Evolutionary conservation across 495 filamentous ascomycete species (phyloP).

Genomic region (Extremus antarcticus): DNA sequence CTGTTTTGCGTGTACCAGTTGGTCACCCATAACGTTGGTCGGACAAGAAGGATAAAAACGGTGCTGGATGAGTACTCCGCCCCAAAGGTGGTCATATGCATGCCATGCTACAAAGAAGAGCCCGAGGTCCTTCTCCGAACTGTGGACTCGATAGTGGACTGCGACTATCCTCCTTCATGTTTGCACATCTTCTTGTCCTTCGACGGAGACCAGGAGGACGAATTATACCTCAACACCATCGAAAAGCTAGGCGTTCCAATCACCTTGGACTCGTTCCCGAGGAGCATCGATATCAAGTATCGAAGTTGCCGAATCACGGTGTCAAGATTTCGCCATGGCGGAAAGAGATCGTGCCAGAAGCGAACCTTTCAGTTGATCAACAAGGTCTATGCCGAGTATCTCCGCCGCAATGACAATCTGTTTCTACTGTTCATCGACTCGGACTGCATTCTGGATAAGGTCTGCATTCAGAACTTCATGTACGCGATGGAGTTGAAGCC

Average conservation of each 20-base stretch:
- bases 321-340: conserved; percentile 86
- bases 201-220: conserved; percentile 80
- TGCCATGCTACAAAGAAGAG: conserved; percentile 95
- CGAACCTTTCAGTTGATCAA: conserved; percentile 90
- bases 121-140: conserved; percentile 79
- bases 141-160: conserved; percentile 84
- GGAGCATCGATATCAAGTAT: conserved; percentile 85
- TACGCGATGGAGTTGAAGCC: conserved; percentile 99
- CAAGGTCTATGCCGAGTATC: conserved; percentile 80
- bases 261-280: conserved; percentile 65
- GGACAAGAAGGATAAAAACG: conserved; percentile 69
- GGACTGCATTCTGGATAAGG: conserved; percentile 86
- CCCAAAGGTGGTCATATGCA: conserved; percentile 92
- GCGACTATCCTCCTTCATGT: conserved; percentile 87
- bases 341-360: conserved; percentile 91
- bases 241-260: conserved; percentile 78
- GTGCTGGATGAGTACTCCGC: conserved; percentile 75
- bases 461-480: conserved; percentile 96
- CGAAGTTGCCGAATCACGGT: conserved; percentile 75
- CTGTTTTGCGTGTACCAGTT: conserved; percentile 85
- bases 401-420: conserved; percentile 79
- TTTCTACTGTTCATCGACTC: conserved; percentile 98
- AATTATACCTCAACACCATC: conserved; percentile 80
- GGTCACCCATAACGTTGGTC: conserved; percentile 73
- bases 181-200: conserved; percentile 96